Evolutionary conservation across 2,329 filamentous ascomycete species (phyloP).

Genomic region (Aspergillus phoenicis): DNA sequence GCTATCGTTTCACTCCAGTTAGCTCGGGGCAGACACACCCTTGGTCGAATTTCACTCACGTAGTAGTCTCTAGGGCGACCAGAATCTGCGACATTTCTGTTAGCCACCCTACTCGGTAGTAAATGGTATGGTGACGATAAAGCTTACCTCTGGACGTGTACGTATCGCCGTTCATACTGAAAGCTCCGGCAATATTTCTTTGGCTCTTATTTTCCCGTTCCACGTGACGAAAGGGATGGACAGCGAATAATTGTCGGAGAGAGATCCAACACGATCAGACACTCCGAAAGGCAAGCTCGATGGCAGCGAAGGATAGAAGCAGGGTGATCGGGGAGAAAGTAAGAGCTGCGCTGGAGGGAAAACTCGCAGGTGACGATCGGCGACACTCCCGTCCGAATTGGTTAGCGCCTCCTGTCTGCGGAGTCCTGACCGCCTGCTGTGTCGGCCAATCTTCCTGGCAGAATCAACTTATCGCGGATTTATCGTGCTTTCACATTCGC

Average conservation of each 20-base stretch:
- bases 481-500: neutral
- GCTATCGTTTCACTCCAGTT: slow-evolving; percentile 29
- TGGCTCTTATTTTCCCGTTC: slow-evolving; percentile 10
- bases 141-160: slow-evolving; percentile 74
- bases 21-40: slow-evolving; percentile 1
- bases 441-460: slow-evolving; percentile 20
- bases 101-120: slow-evolving; percentile 34
- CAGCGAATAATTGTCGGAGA: neutral
- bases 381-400: slow-evolving; percentile 21
- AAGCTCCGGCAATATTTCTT: slow-evolving; percentile 25
- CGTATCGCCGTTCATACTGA: slow-evolving; percentile 80
- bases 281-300: slow-evolving; percentile 4
- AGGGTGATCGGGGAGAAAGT: slow-evolving; percentile 8
- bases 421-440: slow-evolving; percentile 32
- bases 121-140: neutral
- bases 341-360: slow-evolving; percentile 31
- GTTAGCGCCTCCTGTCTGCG: slow-evolving; percentile 26
- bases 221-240: neutral
- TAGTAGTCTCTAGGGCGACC: slow-evolving; percentile 58
- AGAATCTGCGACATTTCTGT: slow-evolving; percentile 46
- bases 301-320: slow-evolving; percentile 10
- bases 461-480: slow-evolving; percentile 20
- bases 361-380: slow-evolving; percentile 36
- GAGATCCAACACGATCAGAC: neutral
- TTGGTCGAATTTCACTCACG: slow-evolving; percentile 42